Percentiles rank a stretch among this genome's conserved stretches.
Evolutionary conservation across 2,329 filamentous ascomycete genomes (phyloP).

Genomic region (Alternaria arbusti): DNA sequence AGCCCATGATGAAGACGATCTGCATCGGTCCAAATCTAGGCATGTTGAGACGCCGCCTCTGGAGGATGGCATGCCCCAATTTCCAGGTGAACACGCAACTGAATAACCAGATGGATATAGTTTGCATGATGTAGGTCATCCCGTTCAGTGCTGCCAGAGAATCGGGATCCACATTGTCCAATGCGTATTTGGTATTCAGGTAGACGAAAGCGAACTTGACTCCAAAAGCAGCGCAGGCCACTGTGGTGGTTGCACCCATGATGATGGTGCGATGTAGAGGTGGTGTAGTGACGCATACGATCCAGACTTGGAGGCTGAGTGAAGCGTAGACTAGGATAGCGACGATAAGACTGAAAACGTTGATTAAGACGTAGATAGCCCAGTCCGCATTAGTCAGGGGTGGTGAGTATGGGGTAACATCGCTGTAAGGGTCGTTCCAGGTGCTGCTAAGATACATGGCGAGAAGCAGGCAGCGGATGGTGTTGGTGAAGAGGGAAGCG

Average conservation of each 20-base stretch:
- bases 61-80: slow-evolving; percentile 63
- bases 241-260: slow-evolving; percentile 54
- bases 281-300: slow-evolving; percentile 63
- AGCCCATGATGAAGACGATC: slow-evolving; percentile 71
- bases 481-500: slow-evolving; percentile 65
- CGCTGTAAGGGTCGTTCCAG: slow-evolving; percentile 65
- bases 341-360: slow-evolving; percentile 60
- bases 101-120: slow-evolving; percentile 67
- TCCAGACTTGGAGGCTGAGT: slow-evolving; percentile 67
- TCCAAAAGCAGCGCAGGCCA: slow-evolving; percentile 60
- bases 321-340: slow-evolving; percentile 63
- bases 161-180: slow-evolving; percentile 44
- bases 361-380: slow-evolving; percentile 56
- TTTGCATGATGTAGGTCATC: slow-evolving; percentile 58
- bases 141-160: slow-evolving; percentile 27
- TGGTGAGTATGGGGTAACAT: neutral
- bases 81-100: slow-evolving; percentile 67
- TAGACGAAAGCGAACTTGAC: slow-evolving; percentile 62
- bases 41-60: slow-evolving; percentile 63
- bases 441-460: slow-evolving; percentile 66
- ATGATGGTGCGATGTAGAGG: slow-evolving; percentile 53
- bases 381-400: slow-evolving; percentile 55
- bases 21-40: slow-evolving; percentile 69
- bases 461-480: slow-evolving; percentile 65
- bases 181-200: slow-evolving; percentile 52